Evolutionary conservation across 306 rosid genomes (phyloP).

Genomic region (Prosopis cineraria): DNA sequence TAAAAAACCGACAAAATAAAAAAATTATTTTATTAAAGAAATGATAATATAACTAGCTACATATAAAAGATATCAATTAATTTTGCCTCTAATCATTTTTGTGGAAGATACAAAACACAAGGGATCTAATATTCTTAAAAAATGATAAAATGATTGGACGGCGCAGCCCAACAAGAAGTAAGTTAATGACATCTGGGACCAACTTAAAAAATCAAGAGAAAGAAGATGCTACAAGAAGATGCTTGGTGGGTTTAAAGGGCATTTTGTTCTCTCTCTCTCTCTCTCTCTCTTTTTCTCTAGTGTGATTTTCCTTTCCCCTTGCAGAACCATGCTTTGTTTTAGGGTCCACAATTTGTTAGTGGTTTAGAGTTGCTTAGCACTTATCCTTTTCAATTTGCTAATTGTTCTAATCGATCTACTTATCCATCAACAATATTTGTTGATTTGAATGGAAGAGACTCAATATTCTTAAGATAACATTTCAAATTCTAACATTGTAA

Average conservation of each 20-base stretch:
- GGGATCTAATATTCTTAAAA: slow-evolving; percentile 14
- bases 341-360: slow-evolving; percentile 21
- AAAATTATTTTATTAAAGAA: background rate
- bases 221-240: slow-evolving; percentile 1
- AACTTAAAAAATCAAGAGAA: background rate
- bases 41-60: background rate
- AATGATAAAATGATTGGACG: slow-evolving; percentile 7
- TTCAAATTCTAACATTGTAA: background rate
- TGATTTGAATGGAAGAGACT: background rate
- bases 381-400: slow-evolving; percentile 18
- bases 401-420: slow-evolving; percentile 9
- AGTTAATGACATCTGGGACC: slow-evolving; percentile 33
- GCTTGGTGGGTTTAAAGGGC: background rate
- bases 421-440: background rate
- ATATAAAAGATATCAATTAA: background rate
- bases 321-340: slow-evolving; percentile 14
- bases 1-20: background rate
- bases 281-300: background rate
- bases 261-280: background rate
- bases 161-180: slow-evolving; percentile 2
- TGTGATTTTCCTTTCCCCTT: background rate
- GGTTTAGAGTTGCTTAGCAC: slow-evolving; percentile 34
- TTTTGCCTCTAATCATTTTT: background rate
- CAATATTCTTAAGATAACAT: background rate
- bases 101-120: background rate